Percentiles rank a stretch among this genome's conserved stretches.
Evolutionary conservation across 2,329 filamentous ascomycete species (phyloP).

Genomic region (Calonectria henricotiae): DNA sequence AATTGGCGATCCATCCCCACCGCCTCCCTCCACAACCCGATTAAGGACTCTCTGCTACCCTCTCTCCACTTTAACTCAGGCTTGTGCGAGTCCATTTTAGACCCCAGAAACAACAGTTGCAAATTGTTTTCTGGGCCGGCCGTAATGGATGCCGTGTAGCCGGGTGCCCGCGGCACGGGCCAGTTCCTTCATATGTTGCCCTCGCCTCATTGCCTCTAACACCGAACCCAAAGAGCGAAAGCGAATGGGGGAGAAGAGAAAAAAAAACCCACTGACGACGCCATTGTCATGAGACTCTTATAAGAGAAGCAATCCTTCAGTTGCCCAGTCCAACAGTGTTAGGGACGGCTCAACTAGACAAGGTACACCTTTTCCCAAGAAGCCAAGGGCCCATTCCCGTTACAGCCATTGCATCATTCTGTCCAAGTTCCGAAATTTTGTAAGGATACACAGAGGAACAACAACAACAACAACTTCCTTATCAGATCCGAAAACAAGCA

Average conservation of each 20-base stretch:
- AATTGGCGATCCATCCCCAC: conserved; percentile 31
- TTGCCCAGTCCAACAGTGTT: not conserved
- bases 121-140: conserved; percentile 33
- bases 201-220: conserved; percentile 23
- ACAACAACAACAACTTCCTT: not conserved
- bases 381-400: not conserved
- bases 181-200: not conserved
- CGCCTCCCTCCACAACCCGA: conserved; percentile 42
- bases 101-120: conserved; percentile 36
- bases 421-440: not conserved
- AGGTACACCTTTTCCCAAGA: not conserved
- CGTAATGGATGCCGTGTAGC: conserved; percentile 37
- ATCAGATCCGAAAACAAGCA: conserved; percentile 9
- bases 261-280: conserved; percentile 4
- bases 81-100: conserved; percentile 31
- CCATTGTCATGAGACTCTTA: not conserved
- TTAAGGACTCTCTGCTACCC: conserved; percentile 8
- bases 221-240: conserved; percentile 20
- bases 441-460: not conserved
- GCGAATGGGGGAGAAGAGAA: not conserved
- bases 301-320: conserved; percentile 11
- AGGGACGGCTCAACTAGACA: not conserved
- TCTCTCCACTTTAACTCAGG: conserved; percentile 29
- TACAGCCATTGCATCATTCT: not conserved
- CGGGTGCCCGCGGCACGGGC: conserved; percentile 40